Evolutionary conservation across 2,329 filamentous ascomycete species (phyloP).

Genomic region (Grosmannia penicillata): DNA sequence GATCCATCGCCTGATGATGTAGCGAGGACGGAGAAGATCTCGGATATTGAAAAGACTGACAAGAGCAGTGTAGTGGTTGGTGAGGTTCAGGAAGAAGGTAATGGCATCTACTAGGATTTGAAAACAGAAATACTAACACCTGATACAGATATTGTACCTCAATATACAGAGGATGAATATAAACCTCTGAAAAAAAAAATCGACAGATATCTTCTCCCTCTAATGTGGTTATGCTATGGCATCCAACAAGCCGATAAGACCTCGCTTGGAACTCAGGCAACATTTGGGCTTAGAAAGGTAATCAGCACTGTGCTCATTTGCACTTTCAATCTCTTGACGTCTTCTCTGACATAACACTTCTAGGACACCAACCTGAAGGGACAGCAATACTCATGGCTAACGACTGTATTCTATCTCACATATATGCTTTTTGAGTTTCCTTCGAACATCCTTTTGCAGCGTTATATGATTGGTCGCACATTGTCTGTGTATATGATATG

Average conservation of each 20-base stretch:
- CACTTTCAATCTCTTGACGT: background rate
- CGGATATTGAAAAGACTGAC: background rate
- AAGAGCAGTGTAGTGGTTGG: background rate
- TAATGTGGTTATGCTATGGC: slow-evolving; percentile 34
- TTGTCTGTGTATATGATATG: slow-evolving; percentile 16
- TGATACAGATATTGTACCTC: background rate
- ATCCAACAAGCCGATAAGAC: slow-evolving; percentile 34
- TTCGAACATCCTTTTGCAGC: slow-evolving; percentile 16
- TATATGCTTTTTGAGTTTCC: slow-evolving; percentile 19
- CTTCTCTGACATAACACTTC: too few relatives aligned
- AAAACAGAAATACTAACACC: background rate
- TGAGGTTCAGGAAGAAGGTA: background rate
- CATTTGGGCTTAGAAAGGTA: slow-evolving; percentile 19
- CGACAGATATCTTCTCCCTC: slow-evolving; percentile 4
- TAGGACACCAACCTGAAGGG: slow-evolving; percentile 14
- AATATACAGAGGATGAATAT: slow-evolving; percentile 5
- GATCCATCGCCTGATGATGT: background rate
- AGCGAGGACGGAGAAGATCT: background rate
- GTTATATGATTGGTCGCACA: slow-evolving; percentile 13
- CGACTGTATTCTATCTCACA: slow-evolving; percentile 20
- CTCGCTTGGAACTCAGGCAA: slow-evolving; percentile 22
- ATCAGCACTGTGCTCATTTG: background rate
- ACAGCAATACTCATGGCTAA: slow-evolving; percentile 14
- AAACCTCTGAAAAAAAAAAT: slow-evolving; percentile 5
- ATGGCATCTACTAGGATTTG: background rate